Conservation (phyloP, 2,329 filamentous ascomycete species). For the Exserohilum turcica region DNA sequence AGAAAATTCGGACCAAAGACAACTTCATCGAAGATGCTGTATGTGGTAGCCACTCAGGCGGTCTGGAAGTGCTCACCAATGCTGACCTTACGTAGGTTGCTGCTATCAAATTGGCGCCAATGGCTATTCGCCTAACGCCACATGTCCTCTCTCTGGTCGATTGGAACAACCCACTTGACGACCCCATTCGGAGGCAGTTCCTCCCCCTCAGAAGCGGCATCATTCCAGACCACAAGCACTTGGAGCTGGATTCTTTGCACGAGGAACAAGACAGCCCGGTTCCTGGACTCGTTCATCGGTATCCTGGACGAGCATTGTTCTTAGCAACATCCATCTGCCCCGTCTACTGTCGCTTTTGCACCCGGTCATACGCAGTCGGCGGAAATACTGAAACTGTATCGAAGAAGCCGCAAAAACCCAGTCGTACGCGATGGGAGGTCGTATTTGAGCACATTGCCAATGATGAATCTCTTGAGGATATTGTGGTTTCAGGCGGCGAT, state of each 20-base stretch:
- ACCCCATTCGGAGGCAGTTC: slow-evolving; percentile 66
- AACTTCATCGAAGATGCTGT: slow-evolving; percentile 61
- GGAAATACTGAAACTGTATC: slow-evolving; percentile 59
- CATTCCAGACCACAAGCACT: slow-evolving; percentile 59
- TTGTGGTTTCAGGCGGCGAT: slow-evolving; percentile 68
- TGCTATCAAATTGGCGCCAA: slow-evolving; percentile 61
- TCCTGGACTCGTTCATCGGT: slow-evolving; percentile 65
- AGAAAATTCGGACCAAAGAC: slow-evolving; percentile 53
- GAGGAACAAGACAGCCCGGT: slow-evolving; percentile 63
- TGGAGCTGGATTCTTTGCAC: slow-evolving; percentile 64
- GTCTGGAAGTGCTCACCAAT: background rate
- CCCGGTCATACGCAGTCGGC: slow-evolving; percentile 64
- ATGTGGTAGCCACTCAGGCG: background rate
- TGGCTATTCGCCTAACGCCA: slow-evolving; percentile 66
- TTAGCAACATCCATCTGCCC: slow-evolving; percentile 66
- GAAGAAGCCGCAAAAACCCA: slow-evolving; percentile 42
- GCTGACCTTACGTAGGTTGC: slow-evolving; percentile 29
- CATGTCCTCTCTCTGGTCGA: slow-evolving; percentile 64
- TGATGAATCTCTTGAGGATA: slow-evolving; percentile 58
- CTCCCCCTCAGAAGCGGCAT: slow-evolving; percentile 61
- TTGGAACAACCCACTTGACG: slow-evolving; percentile 63
- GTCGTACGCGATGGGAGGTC: slow-evolving; percentile 59
- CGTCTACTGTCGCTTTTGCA: slow-evolving; percentile 67
- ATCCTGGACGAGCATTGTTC: slow-evolving; percentile 67
- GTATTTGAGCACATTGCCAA: slow-evolving; percentile 63